Conservation (phyloP, 805 yeast species). For the Millerozyma miso region DNA sequence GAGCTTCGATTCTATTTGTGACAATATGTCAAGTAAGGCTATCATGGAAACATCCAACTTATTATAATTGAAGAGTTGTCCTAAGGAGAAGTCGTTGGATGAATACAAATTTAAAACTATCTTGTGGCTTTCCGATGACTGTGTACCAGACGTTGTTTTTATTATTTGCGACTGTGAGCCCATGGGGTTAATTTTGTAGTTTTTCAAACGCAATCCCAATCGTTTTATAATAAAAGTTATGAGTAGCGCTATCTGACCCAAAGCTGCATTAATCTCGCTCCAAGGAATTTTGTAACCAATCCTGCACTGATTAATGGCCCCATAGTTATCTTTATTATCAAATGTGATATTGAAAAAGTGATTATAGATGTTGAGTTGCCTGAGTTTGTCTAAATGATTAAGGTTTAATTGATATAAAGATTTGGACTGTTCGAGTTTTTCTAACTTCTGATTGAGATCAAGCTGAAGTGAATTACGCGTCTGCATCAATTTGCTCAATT, state of each 20-base stretch:
- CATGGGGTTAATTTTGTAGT: conserved; percentile 70
- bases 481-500: conserved; percentile 44
- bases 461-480: conserved; percentile 54
- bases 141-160: conserved; percentile 35
- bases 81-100: conserved; percentile 68
- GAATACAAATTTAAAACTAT: conserved; percentile 56
- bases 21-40: conserved; percentile 61
- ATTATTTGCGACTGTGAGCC: conserved; percentile 82
- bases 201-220: conserved; percentile 49
- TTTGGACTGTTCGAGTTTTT: conserved; percentile 59
- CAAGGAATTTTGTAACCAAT: conserved; percentile 79
- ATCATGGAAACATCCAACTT: conserved; percentile 79
- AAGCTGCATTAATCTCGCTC: conserved; percentile 88
- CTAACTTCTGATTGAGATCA: conserved; percentile 45
- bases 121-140: conserved; percentile 13
- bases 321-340: conserved; percentile 64
- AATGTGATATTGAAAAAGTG: conserved; percentile 81
- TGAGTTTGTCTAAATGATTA: conserved; percentile 62
- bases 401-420: conserved; percentile 59
- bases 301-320: conserved; percentile 80
- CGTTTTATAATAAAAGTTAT: conserved; percentile 60
- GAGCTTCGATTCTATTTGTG: conserved; percentile 45
- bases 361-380: conserved; percentile 76
- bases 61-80: conserved; percentile 67
- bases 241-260: conserved; percentile 77